Evolutionary conservation across 176 grass and related monocot genomes (phyloP).

Genomic region (Zoysia pacifica): DNA sequence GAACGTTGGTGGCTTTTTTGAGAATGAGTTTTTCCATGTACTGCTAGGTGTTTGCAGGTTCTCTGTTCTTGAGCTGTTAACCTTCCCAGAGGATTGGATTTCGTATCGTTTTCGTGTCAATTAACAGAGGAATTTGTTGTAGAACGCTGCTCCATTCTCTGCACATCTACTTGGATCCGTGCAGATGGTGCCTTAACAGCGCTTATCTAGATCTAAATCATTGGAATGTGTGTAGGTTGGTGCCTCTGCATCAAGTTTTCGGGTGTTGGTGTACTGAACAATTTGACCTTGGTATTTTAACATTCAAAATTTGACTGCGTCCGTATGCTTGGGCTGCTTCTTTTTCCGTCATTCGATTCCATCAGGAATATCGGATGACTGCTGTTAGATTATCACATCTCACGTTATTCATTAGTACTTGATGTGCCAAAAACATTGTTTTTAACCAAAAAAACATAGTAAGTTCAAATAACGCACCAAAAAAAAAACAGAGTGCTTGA

Average conservation of each 20-base stretch:
- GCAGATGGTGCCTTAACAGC: background rate
- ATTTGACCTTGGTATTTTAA: slow-evolving; percentile 14
- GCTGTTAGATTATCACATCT: background rate
- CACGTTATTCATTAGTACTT: background rate
- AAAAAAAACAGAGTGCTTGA: background rate
- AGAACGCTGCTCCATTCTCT: background rate
- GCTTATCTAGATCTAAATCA: slow-evolving; percentile 14
- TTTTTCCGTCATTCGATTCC: background rate
- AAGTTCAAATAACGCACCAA: background rate
- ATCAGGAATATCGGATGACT: background rate
- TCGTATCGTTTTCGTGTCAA: background rate
- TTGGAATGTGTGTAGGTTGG: background rate
- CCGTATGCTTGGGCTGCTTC: background rate
- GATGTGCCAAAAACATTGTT: background rate
- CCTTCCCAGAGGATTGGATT: background rate
- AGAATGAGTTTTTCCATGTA: background rate
- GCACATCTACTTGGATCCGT: background rate
- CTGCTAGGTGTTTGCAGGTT: background rate
- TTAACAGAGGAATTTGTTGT: background rate
- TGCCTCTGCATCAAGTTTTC: background rate
- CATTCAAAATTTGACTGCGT: background rate
- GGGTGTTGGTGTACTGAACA: background rate
- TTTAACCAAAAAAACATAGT: background rate
- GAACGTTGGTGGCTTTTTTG: background rate
- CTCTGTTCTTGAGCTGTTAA: background rate